Evolutionary conservation across 1,284 basidiomycete species (phyloP), one percentile per base, ranked within the genome.

Genomic region (Cryptococcus jaspeensis): DNA sequence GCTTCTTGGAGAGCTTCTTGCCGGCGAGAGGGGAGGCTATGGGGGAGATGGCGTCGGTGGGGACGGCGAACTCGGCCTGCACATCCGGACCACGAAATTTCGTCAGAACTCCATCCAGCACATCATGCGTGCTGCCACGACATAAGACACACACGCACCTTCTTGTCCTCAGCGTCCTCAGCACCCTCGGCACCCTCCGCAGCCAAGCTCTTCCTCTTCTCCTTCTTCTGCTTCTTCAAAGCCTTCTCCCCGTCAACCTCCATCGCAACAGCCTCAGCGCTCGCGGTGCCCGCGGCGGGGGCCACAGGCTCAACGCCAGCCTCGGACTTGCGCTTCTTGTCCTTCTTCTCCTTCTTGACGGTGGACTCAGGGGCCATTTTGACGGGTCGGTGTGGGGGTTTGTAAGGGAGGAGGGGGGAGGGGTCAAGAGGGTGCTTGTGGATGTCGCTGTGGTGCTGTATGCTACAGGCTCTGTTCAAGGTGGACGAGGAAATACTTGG

Each of bases 1-100:
- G 79, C 78, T 92, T 95, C 79, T 95, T 97, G 51, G 87, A 78
- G 28, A 96, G 82, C 80, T 96, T 97, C 80, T 87, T 92, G 75
- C 87, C 86, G 18, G 94, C 93, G 37, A 97, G 81, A 12, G 93
- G 93, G 62, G 87, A 85, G 7, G 93, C 94, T 60, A 97, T 85
- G 35, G 92, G 91, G 5, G 90, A 91, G 43, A 96, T 83, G 62
- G 92, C 89, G 62, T 90, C 90, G 2, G 87, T 59, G 7, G 87
- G 83, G 44, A 92, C 85, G n/a, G 81, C 72, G 54, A 87, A 81
- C 62, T 76, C 75, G 64, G 60, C 55, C 72, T 75, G 55, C 38
- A 32, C 28, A 32, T 32, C 28, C 28, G 28, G 9, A 32, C 28
- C 5, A 32, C 28, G 9, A 32, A 32, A 5, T 35, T 25, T 13